These are phyloP conservation scores for Cryptomeria japonica DNA, from an alignment of 75 land plant species.

Conservation along the genomic window DNA sequence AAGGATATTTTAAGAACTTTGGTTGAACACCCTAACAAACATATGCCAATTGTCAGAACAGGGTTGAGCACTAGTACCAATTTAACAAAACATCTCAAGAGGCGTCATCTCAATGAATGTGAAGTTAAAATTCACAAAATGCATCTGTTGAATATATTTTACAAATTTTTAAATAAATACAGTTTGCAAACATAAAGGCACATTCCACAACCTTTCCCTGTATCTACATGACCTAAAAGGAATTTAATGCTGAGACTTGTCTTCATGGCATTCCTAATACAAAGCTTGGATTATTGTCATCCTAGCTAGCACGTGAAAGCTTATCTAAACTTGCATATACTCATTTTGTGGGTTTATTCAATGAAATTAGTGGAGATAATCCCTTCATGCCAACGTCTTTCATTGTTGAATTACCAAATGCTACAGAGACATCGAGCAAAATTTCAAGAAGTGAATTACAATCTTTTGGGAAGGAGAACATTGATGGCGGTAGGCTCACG, in stretches of 20 bases:
- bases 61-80: too few species aligned
- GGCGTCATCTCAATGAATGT: too few species aligned
- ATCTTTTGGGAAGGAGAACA: slow-evolving; percentile 89
- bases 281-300: slow-evolving; percentile 81
- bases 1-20: too few species aligned
- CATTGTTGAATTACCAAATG: slow-evolving; percentile 71
- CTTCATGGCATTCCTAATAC: slow-evolving; percentile 58
- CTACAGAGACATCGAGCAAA: slow-evolving; percentile 61
- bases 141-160: too few species aligned
- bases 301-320: slow-evolving; percentile 88
- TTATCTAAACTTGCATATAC: slow-evolving; percentile 86
- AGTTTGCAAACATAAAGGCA: too few species aligned
- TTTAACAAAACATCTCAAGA: too few species aligned
- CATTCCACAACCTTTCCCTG: too few species aligned
- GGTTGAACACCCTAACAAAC: too few species aligned
- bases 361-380: slow-evolving; percentile 79
- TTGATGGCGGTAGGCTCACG: slow-evolving; percentile 97
- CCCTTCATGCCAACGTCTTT: slow-evolving; percentile 78
- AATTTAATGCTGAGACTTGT: slow-evolving; percentile 33
- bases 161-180: too few species aligned
- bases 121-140: too few species aligned
- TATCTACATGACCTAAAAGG: not conserved
- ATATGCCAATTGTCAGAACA: too few species aligned
- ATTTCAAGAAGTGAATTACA: slow-evolving; percentile 78
- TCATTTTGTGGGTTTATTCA: slow-evolving; percentile 74